A percentile compares a stretch with the other conserved stretches of the same genome.
phyloP scores from a whole-genome alignment of 495 filamentous ascomycete species.

The Talaromyces proteolyticus region DNA sequence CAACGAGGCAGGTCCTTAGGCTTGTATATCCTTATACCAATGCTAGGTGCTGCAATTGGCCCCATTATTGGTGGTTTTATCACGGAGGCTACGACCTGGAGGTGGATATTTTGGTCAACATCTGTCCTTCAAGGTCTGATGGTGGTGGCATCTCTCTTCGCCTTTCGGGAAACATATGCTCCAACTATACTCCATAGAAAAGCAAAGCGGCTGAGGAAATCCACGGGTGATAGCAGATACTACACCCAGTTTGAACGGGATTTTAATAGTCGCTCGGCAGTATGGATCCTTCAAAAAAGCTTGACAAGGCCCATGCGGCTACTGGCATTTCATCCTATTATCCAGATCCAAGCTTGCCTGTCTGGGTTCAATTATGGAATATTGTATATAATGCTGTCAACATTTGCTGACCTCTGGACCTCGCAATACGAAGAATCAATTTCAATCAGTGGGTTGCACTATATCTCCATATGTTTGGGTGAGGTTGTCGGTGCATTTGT shows the following conservation, averaged over 20 bases:
- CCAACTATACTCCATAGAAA: conserved; percentile 49
- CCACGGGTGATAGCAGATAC: conserved; percentile 46
- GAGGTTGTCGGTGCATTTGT: conserved; percentile 53
- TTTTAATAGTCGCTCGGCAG: not conserved
- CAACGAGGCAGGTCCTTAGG: conserved; percentile 56
- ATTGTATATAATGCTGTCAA: conserved; percentile 59
- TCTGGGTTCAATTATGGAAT: conserved; percentile 59
- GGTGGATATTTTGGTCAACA: conserved; percentile 49
- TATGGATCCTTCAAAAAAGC: conserved; percentile 18
- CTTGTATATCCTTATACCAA: conserved; percentile 48
- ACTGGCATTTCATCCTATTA: conserved; percentile 44
- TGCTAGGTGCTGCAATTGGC: conserved; percentile 47
- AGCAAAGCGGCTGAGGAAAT: conserved; percentile 42
- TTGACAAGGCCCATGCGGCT: conserved; percentile 41
- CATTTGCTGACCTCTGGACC: conserved; percentile 53
- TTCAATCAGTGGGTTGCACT: conserved; percentile 54
- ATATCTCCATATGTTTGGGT: conserved; percentile 54
- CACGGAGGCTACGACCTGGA: conserved; percentile 42
- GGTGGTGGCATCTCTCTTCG: conserved; percentile 9
- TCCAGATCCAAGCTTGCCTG: conserved; percentile 47
- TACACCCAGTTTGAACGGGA: conserved; percentile 3
- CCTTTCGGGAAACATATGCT: conserved; percentile 55
- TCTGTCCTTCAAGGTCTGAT: conserved; percentile 20
- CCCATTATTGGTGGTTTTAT: conserved; percentile 50
- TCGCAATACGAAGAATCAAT: conserved; percentile 43